Base-by-base conservation (phyloP, 2,329 filamentous ascomycete genomes). In the Venturia aucupariae region DNA sequence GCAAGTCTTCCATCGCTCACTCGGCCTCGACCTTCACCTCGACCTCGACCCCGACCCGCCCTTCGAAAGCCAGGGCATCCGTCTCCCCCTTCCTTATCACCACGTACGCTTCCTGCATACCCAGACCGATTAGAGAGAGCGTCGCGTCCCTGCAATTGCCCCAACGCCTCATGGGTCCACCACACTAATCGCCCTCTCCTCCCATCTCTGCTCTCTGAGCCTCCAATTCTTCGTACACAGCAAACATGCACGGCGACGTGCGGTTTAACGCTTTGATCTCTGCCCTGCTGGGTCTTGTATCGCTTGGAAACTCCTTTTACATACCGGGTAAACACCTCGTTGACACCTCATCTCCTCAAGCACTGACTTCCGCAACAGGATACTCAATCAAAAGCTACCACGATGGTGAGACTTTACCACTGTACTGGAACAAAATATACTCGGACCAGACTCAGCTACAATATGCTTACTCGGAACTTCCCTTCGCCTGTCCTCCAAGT, bases 371-470 rank as follows among this genome's bases (percentile, higher is more conserved):
- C 42, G 15, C 44, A 1, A 41, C 66, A 89, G 91, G 91, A 69
- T 94, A 89, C 82, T 95, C 91, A 6, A 86, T 92, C 72, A 89
- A 87, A 72, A 90, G 85, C 71, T 95, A 95, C 74, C 82, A 82
- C 68, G 84, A 92, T 68, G 84, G 85, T 73, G 89, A 95, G 69
- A 80, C 85, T 13, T 88, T 96, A 46, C 90, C 91, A 0, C 81
- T 96, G n/a, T 86, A 93, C 64, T 89, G 94, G 68, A 96, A 96
- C 79, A 96, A 96, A 75, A 87, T 92, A 70, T 95, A 92, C 76
- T 95, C 90, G 64, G 91, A 95, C 76, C 87, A 90, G 71, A 94
- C 90, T 8, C 88, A 94, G 74, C 80, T 96, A n/a, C 90, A 95
- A 75, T 95, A 92, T 83, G 90, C 90, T 69, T 96, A 93, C 78